A percentile compares a stretch with the other conserved stretches of the same genome.
Evolutionary conservation across 257 asterid genomes (phyloP).

Genomic region (Scutellaria minor): DNA sequence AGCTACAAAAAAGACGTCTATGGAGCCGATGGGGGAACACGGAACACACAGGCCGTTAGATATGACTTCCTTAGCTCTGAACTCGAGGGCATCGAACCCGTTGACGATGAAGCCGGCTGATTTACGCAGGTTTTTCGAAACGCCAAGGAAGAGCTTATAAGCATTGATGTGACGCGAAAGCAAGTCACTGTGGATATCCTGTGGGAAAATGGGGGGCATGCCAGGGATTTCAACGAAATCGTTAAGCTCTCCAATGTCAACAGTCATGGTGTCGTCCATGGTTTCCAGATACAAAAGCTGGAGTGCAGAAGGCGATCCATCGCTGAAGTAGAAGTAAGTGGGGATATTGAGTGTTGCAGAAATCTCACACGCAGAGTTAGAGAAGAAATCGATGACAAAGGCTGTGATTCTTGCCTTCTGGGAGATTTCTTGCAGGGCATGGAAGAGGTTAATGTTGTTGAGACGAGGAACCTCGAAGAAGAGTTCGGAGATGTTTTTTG

Average conservation of each 20-base stretch:
- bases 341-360: constrained; percentile 40
- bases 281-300: constrained; percentile 35
- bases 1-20: no score
- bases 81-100: constrained; percentile 40
- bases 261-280: constrained; percentile 16
- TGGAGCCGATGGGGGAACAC: no score
- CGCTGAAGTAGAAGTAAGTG: constrained; percentile 40
- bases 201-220: constrained; percentile 32
- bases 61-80: constrained; percentile 42
- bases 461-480: constrained; percentile 48
- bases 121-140: constrained; percentile 33
- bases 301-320: constrained; percentile 30
- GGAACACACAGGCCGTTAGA: constrained; percentile 40
- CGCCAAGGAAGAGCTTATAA: constrained; percentile 31
- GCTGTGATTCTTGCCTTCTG: constrained; percentile 37
- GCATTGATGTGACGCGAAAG: constrained; percentile 31
- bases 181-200: constrained; percentile 30
- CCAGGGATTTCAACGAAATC: constrained; percentile 38
- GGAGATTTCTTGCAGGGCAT: constrained; percentile 42
- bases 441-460: constrained; percentile 35
- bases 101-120: constrained; percentile 38
- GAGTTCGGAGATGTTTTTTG: constrained; percentile 29
- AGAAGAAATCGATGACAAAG: constrained; percentile 46
- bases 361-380: constrained; percentile 40
- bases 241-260: constrained; percentile 1